phyloP scores from a whole-genome alignment of 805 yeast species.

The Hanseniaspora pseudoguilliermondii region DNA sequence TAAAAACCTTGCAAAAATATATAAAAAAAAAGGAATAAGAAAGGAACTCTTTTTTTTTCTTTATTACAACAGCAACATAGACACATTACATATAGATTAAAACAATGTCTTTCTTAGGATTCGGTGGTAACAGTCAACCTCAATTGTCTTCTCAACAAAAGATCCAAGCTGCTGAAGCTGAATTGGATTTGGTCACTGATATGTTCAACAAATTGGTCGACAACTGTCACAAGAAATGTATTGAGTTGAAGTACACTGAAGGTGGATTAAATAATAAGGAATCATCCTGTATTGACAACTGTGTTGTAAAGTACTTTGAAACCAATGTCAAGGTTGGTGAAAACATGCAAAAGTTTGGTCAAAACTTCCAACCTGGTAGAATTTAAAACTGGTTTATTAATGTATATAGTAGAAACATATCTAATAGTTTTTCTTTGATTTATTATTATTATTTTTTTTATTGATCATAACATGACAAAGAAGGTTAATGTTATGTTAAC shows the following conservation, averaged over 20 bases:
- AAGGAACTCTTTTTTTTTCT: background rate
- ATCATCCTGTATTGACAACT: conserved; percentile 81
- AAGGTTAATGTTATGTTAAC: too few species aligned
- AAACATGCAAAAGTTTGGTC: conserved; percentile 43
- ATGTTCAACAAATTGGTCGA: conserved; percentile 90
- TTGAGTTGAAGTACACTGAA: conserved; percentile 49
- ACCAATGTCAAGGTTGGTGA: conserved; percentile 92
- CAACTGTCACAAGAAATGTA: conserved; percentile 81
- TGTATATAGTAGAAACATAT: background rate
- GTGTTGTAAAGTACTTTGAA: conserved; percentile 89
- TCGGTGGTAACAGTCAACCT: conserved; percentile 62
- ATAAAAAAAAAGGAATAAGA: too few species aligned
- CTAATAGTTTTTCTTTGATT: too few species aligned
- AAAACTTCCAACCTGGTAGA: conserved; percentile 30
- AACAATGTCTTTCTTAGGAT: conserved; percentile 57
- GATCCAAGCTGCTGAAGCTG: conserved; percentile 87
- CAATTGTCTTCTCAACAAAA: conserved; percentile 63
- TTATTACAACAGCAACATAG: background rate
- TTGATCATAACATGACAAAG: too few species aligned
- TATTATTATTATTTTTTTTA: too few species aligned
- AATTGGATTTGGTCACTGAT: conserved; percentile 91
- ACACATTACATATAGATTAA: background rate
- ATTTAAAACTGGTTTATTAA: conserved; percentile 16
- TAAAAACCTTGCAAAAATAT: background rate
- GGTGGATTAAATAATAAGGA: conserved; percentile 69